phyloP scores from a whole-genome alignment of 257 asterid genomes.

The Jaltomata sinuosa region DNA sequence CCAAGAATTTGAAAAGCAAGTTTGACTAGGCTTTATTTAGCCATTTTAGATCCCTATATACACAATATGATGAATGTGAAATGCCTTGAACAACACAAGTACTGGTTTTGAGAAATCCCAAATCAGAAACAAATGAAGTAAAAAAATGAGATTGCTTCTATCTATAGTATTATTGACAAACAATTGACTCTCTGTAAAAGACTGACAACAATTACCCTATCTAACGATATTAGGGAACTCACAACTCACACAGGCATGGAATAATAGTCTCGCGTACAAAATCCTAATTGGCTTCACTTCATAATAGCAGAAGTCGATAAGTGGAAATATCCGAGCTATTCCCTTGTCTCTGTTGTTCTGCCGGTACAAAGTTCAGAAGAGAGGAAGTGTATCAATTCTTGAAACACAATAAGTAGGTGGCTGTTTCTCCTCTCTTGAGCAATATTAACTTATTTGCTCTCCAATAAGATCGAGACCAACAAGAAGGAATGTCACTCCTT shows the following conservation, averaged over 20 bases:
- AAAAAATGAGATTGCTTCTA: slow-evolving; percentile 5
- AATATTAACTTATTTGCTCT: slow-evolving; percentile 41
- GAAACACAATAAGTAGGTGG: not conserved
- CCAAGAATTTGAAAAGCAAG: not conserved
- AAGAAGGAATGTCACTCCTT: slow-evolving; percentile 58
- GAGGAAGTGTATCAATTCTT: not conserved
- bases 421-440: not conserved
- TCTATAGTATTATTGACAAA: slow-evolving; percentile 13
- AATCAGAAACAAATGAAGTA: slow-evolving; percentile 1
- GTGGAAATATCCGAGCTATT: not conserved
- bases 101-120: not conserved
- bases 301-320: not conserved
- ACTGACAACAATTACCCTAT: slow-evolving; percentile 17
- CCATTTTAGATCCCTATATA: slow-evolving; percentile 15
- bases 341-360: not conserved
- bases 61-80: slow-evolving; percentile 14
- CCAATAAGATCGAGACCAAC: slow-evolving; percentile 70
- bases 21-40: not conserved
- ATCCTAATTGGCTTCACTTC: not conserved
- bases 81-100: slow-evolving; percentile 12
- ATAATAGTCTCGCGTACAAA: not conserved
- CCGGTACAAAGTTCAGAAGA: not conserved
- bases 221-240: slow-evolving; percentile 5
- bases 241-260: not conserved
- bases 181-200: slow-evolving; percentile 15